Conservation (phyloP, 1,284 basidiomycete genomes). For the Coriolopsis trogii region DNA sequence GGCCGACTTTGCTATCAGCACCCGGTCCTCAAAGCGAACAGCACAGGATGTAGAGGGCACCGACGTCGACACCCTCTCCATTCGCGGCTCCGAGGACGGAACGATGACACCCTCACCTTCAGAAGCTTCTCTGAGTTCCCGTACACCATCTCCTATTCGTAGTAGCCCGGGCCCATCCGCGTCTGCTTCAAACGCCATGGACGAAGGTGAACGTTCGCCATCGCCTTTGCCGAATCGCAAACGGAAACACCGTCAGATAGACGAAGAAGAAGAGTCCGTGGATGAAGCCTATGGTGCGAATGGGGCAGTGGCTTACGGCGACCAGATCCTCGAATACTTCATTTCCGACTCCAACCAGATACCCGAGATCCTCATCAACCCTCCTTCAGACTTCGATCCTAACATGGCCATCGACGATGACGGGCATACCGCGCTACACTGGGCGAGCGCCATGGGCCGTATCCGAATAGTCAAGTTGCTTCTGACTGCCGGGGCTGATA, state of each 20-base stretch:
- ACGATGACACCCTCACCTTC: conserved; percentile 87
- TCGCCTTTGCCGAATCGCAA: conserved; percentile 37
- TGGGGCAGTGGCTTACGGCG: conserved; percentile 68
- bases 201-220: conserved; percentile 42
- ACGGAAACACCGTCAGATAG: conserved; percentile 30
- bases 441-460: conserved; percentile 99
- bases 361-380: conserved; percentile 86
- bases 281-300: conserved; percentile 19
- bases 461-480: conserved; percentile 96
- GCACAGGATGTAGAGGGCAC: conserved; percentile 47
- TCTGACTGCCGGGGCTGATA: conserved; percentile 92
- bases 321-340: conserved; percentile 98
- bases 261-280: conserved; percentile 21
- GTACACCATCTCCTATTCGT: conserved; percentile 86
- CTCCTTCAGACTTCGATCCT: conserved; percentile 92
- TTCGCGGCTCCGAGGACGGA: conserved; percentile 75
- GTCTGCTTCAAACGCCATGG: conserved; percentile 41
- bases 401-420: conserved; percentile 99
- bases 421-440: conserved; percentile 96
- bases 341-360: conserved; percentile 97
- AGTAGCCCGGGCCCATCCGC: conserved; percentile 49
- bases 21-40: conserved; percentile 51
- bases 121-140: conserved; percentile 83
- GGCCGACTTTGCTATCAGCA: conserved; percentile 52
- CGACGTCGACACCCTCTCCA: conserved; percentile 62